Conservation (phyloP, 1,139 yeast genomes). For the Petasospora rhodanensis region DNA sequence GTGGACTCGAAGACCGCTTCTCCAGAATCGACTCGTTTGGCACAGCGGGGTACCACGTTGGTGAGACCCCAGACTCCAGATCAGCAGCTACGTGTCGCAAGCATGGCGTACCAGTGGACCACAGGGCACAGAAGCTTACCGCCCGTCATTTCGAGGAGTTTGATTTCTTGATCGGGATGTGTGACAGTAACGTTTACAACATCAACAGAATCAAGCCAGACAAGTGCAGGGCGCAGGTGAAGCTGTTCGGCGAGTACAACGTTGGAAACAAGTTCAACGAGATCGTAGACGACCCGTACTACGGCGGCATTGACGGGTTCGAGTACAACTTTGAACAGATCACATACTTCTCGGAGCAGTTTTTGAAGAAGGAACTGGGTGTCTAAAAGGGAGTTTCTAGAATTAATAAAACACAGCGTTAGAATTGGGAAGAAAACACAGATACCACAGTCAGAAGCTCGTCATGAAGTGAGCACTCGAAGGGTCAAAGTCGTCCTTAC, state of each 20-base stretch:
- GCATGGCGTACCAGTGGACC: conserved; percentile 72
- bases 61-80: conserved; percentile 76
- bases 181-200: conserved; percentile 58
- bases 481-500: conserved; percentile 67
- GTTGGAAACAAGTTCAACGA: conserved; percentile 44
- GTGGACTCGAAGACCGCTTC: conserved; percentile 40
- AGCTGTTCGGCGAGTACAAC: conserved; percentile 74
- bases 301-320: conserved; percentile 82
- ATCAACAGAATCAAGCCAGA: conserved; percentile 58
- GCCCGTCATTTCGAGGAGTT: conserved; percentile 58
- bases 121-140: conserved; percentile 67
- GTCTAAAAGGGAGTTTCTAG: neutral
- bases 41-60: conserved; percentile 79
- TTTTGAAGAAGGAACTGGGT: conserved; percentile 46
- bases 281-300: conserved; percentile 86
- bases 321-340: conserved; percentile 75
- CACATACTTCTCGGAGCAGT: conserved; percentile 64
- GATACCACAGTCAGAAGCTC: conserved; percentile 9
- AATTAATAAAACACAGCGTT: conserved; percentile 1
- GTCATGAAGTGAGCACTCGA: conserved; percentile 28
- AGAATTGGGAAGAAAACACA: too few relatives aligned
- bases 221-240: conserved; percentile 42
- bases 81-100: conserved; percentile 63
- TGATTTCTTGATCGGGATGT: conserved; percentile 88
- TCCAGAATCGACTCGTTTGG: conserved; percentile 79